Evolutionary conservation across 73 alveolate species (phyloP), one percentile per base, ranked within the genome.

Genomic region (Paraurostyla sp.): DNA sequence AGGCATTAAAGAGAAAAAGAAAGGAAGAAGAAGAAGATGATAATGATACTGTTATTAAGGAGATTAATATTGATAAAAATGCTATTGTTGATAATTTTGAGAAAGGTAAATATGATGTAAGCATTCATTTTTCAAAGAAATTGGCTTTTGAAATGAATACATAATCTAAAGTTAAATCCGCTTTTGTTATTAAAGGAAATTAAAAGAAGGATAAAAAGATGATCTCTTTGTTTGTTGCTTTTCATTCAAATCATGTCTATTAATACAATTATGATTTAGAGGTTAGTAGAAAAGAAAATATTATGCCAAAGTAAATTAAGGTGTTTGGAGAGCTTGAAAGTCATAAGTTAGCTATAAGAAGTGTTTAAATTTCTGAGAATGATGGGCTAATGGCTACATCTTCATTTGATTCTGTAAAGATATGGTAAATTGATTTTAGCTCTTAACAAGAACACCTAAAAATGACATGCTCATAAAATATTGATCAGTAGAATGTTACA

Each of bases 371-470:
- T 32, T 52, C 92, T 11, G 93, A 71, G 46, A 84, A 91, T 57
- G 95, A 91, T 57, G 43, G 75, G 3, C 15, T 83, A 9, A 23
- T 91, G 65, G 82, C 86, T 3, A 91, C 95, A 30, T 40, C 81
- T 57, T 83, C 93, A n/a, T 65, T 91, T 62, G 92, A 85, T 63
- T 27, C 68, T 23, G 90, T 91, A 13, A 84, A 93, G 57, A 76
- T 90, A 22, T 87, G 92, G 93, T 81, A 92, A 48, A 59, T 69
- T 46, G 95, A 91, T 49, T 84, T 76, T 35, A 88, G 62, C 32
- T 68, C 91, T 40, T 36, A 83, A 50, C 35, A 90, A 22, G 78
- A 83, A 38, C 30, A 30, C 33, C 69, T 88, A 36, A 84, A 65
- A 45, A 36, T 65, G 62, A 57, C 33, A 3, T 63, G 92, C 45